These are phyloP conservation scores for Panellus pusillus DNA, from an alignment of 768 basidiomycete species.

Conservation along the genomic window DNA sequence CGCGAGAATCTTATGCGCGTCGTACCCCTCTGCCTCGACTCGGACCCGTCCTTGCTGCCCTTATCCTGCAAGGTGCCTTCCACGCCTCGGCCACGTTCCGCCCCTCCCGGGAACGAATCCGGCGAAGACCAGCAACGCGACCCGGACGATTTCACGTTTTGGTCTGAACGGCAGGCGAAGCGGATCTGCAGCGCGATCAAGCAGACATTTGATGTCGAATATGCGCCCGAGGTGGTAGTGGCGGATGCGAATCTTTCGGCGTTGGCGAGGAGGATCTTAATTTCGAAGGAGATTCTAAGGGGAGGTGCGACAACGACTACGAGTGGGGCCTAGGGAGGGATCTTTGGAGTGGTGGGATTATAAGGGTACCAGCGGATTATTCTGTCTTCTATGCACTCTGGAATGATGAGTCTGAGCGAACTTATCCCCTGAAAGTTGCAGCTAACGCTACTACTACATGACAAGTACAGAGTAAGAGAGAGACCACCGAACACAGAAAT, in stretches of 20 bases:
- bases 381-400: no score
- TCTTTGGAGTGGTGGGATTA: no score
- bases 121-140: conserved; percentile 48
- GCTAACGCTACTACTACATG: no score
- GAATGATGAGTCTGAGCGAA: no score
- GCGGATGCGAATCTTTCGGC: conserved; percentile 92
- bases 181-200: conserved; percentile 79
- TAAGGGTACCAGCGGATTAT: no score
- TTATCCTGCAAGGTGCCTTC: conserved; percentile 51
- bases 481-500: no score
- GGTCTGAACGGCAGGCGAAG: conserved; percentile 88
- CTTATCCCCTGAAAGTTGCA: no score
- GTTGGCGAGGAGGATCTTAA: conserved; percentile 79
- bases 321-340: no score
- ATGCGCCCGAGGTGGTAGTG: conserved; percentile 85
- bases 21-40: conserved; percentile 85
- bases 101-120: conserved; percentile 3
- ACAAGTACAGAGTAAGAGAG: no score
- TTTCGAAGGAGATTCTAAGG: conserved; percentile 63
- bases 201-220: conserved; percentile 85
- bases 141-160: conserved; percentile 93
- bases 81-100: conserved; percentile 20
- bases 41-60: conserved; percentile 80
- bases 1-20: conserved; percentile 69
- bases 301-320: background rate